Conservation (phyloP, 106 monocot genomes). For the Posidonia australis region DNA sequence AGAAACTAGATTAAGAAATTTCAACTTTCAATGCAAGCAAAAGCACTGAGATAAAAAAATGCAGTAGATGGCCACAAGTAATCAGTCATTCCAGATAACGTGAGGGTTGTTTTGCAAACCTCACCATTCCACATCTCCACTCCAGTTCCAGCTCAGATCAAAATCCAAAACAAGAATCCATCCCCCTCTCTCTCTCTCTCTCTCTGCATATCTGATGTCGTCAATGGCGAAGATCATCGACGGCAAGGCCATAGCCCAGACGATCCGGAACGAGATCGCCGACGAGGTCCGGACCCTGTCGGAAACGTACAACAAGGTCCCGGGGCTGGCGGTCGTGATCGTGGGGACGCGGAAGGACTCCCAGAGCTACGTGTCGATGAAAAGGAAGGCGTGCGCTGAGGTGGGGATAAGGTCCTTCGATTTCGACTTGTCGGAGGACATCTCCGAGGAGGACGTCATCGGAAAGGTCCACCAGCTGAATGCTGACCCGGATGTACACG, state of each 20-base stretch:
- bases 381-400: conserved; percentile 91
- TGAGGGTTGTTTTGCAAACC: too few species aligned
- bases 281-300: conserved; percentile 53
- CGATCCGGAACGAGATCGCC: conserved; percentile 67
- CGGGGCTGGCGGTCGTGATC: conserved; percentile 84
- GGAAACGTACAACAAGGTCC: conserved; percentile 40
- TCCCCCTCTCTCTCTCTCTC: too few species aligned
- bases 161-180: too few species aligned
- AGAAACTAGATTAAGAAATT: too few species aligned
- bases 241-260: conserved; percentile 76
- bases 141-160: too few species aligned
- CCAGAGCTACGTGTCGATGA: conserved; percentile 76
- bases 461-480: conserved; percentile 57
- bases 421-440: conserved; percentile 48
- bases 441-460: conserved; percentile 53
- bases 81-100: too few species aligned
- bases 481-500: conserved; percentile 62
- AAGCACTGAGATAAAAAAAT: too few species aligned
- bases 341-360: conserved; percentile 83
- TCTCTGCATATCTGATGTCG: not conserved
- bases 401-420: conserved; percentile 81
- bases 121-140: too few species aligned
- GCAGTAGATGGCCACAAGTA: too few species aligned
- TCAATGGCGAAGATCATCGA: conserved; percentile 67
- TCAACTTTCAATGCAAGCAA: too few species aligned